Evolutionary conservation across 148 eudicot genomes (phyloP).

Genomic region (Camellia lanceoleosa): DNA sequence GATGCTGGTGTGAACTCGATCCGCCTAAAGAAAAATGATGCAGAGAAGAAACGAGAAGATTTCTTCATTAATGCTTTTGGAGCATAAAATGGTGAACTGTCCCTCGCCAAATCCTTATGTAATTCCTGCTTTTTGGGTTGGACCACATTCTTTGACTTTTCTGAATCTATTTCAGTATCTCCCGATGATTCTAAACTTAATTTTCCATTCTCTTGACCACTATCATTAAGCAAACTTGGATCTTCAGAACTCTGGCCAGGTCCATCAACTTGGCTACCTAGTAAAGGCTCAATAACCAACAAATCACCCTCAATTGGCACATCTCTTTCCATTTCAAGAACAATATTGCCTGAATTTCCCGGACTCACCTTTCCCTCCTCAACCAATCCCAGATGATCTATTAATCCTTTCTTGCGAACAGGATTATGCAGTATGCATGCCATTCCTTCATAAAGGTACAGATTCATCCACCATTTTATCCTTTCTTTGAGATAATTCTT

Average conservation of each 20-base stretch:
- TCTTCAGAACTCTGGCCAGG: conserved; percentile 38
- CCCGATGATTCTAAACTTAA: conserved; percentile 29
- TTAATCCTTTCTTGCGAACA: no score
- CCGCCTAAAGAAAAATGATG: conserved; percentile 86
- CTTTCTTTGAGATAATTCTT: no score
- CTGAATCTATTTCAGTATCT: conserved; percentile 53
- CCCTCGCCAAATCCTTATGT: conserved; percentile 63
- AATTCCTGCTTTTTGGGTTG: conserved; percentile 61
- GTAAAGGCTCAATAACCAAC: conserved; percentile 29
- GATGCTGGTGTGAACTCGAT: conserved; percentile 72
- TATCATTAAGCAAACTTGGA: conserved; percentile 36
- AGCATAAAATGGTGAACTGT: conserved; percentile 53
- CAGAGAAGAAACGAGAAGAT: conserved; percentile 97
- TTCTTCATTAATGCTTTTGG: conserved; percentile 77
- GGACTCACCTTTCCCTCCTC: conserved; percentile 39
- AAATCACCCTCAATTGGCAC: conserved; percentile 36
- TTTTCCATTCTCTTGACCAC: conserved; percentile 55
- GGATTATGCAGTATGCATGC: no score
- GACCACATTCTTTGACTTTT: conserved; percentile 43
- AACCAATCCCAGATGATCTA: conserved; percentile 19
- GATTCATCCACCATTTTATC: no score
- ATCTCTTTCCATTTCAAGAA: conserved; percentile 36
- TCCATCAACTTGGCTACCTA: conserved; percentile 34
- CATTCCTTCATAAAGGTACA: no score
- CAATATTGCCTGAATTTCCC: conserved; percentile 34